Percentiles rank a stretch among this genome's conserved stretches.
phyloP scores from a whole-genome alignment of 2,329 filamentous ascomycete species.

The Paradendryphiella salina region DNA sequence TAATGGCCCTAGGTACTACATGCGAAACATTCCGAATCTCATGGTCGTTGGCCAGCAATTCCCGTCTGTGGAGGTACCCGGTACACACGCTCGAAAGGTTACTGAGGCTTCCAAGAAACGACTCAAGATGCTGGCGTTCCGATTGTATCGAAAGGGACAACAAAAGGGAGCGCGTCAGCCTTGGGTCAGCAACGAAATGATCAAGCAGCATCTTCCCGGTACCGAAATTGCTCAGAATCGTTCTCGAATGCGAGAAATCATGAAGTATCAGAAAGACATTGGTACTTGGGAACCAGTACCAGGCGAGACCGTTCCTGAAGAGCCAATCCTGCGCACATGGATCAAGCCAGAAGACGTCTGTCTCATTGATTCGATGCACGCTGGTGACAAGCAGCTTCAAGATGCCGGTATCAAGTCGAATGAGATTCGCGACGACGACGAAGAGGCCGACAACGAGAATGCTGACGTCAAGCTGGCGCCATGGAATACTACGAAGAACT shows the following conservation, averaged over 20 bases:
- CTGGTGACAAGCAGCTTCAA: conserved; percentile 85
- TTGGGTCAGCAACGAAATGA: conserved; percentile 73
- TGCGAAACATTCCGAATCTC: conserved; percentile 88
- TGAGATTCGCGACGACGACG: conserved; percentile 65
- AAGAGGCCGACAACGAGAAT: conserved; percentile 69
- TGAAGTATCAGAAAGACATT: conserved; percentile 83
- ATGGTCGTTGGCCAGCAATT: conserved; percentile 92
- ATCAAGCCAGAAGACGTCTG: conserved; percentile 96
- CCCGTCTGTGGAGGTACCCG: conserved; percentile 87
- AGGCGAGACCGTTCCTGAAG: conserved; percentile 76
- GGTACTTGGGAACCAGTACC: conserved; percentile 78
- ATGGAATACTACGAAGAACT: conserved; percentile 96
- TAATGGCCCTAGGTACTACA: conserved; percentile 75
- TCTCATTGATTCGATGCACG: conserved; percentile 93
- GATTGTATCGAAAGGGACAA: conserved; percentile 77
- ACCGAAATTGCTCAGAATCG: conserved; percentile 94
- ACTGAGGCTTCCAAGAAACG: conserved; percentile 97
- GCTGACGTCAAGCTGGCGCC: conserved; percentile 88
- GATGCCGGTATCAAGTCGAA: conserved; percentile 82
- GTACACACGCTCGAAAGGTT: conserved; percentile 90
- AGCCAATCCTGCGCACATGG: conserved; percentile 78
- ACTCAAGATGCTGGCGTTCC: conserved; percentile 93
- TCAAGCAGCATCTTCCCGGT: conserved; percentile 77
- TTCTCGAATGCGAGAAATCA: conserved; percentile 95
- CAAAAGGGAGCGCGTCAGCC: conserved; percentile 70